Evolutionary conservation across 2,329 filamentous ascomycete genomes (phyloP).

Genomic region (Trichoderma atroviride): DNA sequence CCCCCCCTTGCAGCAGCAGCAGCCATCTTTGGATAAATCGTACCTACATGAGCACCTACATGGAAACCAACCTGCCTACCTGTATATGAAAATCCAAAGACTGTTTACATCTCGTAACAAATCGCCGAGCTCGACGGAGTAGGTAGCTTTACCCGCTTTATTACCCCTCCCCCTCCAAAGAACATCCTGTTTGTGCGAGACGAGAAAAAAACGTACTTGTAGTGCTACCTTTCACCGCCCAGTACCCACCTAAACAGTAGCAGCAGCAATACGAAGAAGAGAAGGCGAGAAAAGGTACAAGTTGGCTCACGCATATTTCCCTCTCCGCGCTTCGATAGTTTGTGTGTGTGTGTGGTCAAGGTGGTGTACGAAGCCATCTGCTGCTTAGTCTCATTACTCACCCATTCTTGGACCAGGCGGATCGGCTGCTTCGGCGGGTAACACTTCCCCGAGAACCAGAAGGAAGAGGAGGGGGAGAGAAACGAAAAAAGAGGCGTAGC

Average conservation of each 20-base stretch:
- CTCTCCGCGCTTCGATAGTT: background rate
- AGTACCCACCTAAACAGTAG: background rate
- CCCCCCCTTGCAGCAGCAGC: background rate
- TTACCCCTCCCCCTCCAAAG: conserved; percentile 5
- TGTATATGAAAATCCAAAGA: background rate
- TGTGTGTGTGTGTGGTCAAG: background rate
- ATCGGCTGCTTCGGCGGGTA: conserved; percentile 23
- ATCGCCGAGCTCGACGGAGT: background rate
- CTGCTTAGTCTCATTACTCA: background rate
- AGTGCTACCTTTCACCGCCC: conserved; percentile 9
- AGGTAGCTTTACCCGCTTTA: conserved; percentile 16
- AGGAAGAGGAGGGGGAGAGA: background rate
- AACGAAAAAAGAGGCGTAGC: background rate
- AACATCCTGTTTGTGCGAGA: background rate
- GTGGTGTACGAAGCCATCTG: background rate
- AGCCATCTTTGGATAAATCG: background rate
- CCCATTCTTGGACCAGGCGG: conserved; percentile 7
- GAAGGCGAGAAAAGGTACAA: background rate
- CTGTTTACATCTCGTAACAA: conserved; percentile 2
- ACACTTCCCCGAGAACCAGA: background rate
- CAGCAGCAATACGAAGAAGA: background rate
- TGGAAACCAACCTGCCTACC: background rate
- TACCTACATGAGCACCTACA: background rate
- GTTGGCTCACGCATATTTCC: background rate
- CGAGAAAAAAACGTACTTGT: too few species aligned